phyloP scores from a whole-genome alignment of 495 filamentous ascomycete species.

The Staphylotrichum longicolle region DNA sequence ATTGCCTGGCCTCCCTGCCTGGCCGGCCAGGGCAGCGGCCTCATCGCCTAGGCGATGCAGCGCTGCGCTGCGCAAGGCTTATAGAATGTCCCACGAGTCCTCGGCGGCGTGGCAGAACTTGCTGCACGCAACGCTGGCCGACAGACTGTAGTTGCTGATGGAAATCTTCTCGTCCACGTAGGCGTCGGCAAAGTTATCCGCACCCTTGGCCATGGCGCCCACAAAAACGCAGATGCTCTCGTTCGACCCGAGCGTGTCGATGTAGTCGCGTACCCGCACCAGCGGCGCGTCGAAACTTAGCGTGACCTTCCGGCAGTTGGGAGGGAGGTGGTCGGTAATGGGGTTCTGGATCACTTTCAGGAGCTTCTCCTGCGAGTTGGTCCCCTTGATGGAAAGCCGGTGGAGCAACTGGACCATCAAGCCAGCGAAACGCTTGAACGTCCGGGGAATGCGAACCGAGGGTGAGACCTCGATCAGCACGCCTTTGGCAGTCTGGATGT shows the following conservation, averaged over 20 bases:
- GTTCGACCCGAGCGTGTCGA: conserved; percentile 69
- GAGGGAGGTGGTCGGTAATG: conserved; percentile 92
- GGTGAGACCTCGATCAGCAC: conserved; percentile 97
- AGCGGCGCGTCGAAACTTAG: conserved; percentile 87
- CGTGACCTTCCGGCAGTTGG: conserved; percentile 96
- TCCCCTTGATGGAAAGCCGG: conserved; percentile 90
- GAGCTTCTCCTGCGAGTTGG: conserved; percentile 93
- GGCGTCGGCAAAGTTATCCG: conserved; percentile 90
- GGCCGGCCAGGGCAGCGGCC: background rate
- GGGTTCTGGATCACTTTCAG: conserved; percentile 97
- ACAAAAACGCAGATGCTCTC: conserved; percentile 98
- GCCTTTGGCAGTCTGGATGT: conserved; percentile 94
- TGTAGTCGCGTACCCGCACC: conserved; percentile 83
- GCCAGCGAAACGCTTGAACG: conserved; percentile 97
- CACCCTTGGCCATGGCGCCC: conserved; percentile 95
- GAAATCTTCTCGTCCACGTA: conserved; percentile 96
- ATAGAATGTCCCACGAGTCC: conserved; percentile 93
- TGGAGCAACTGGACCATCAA: conserved; percentile 99
- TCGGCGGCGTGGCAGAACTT: conserved; percentile 99
- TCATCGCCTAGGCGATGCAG: conserved; percentile 1
- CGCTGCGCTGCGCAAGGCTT: conserved; percentile 23
- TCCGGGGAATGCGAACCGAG: conserved; percentile 92
- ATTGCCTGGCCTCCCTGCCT: background rate
- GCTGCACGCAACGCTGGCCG: conserved; percentile 95
- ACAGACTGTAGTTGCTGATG: conserved; percentile 96